Base-by-base conservation (phyloP, 805 yeast genomes). In the Saccharomycopsis sp. region DNA sequence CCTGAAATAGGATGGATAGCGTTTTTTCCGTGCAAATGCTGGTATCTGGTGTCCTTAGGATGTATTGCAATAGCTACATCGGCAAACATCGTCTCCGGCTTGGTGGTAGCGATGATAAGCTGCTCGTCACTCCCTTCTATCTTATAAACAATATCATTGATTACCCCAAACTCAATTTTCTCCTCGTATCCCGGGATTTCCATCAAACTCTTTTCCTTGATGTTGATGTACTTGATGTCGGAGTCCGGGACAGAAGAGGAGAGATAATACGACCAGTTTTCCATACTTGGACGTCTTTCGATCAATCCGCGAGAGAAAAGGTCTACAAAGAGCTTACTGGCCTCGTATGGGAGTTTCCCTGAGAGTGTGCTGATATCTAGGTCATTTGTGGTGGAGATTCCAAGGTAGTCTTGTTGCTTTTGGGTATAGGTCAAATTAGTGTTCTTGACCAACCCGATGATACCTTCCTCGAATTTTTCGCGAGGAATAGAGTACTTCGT, bases 1-100 rank as follows among this genome's bases (percentile, higher is more conserved):
- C 87, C 89, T 67, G 88, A 74, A 74, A 92, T 86, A 61, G 99
- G 98, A 74, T 94, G 98, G 60, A 88, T 92, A 69, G 77, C 89
- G 72, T 91, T 89, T 61, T 98, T 98, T 9, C 62, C 62, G 70
- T 92, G 98, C 68, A 92, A 79, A 71, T 94, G 99, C 64, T 74
- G 85, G 79, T 92, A 94, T 74, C 99, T 85, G 50, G 84, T 75
- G 75, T 92, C 99, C 53, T 91, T 82, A 59, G 99, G 99, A 73
- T 92, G 99, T 57, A 92, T 96, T 47, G 98, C 98, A 65, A 92
- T 86, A 71, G 87, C 99, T 57, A 97, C 91, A 75, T 92, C 99
- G 77, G 98, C 99, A 68, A 92, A 92, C 65, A 94, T 75, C 59
- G 99, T 92, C 77, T 92, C 99, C 50, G 98, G 99, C 83, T 98